Conservation (phyloP, 805 yeast genomes). For the fission yeast (Schizosaccharomyces pombe) region DNA sequence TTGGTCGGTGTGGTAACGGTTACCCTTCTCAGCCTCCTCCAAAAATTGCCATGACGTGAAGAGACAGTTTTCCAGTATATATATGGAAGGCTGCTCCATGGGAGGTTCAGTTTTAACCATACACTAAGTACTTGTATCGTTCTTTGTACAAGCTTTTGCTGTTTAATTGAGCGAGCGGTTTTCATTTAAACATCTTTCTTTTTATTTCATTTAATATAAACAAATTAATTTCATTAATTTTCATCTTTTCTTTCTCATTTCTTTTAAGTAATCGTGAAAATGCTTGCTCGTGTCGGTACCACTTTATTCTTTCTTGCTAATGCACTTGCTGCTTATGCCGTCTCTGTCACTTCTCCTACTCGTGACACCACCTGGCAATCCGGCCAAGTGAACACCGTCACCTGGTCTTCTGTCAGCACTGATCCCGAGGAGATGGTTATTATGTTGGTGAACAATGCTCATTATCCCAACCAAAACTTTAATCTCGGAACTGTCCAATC, state of each 20-base stretch:
- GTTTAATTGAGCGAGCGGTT: no score
- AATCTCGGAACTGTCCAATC: background rate
- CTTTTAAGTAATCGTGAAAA: background rate
- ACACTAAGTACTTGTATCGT: no score
- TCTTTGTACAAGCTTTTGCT: no score
- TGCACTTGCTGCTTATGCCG: background rate
- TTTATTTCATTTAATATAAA: no score
- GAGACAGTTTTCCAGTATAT: no score
- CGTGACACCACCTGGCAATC: background rate
- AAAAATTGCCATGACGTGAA: no score
- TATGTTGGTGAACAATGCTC: background rate
- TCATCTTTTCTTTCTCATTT: background rate
- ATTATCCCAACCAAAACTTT: background rate
- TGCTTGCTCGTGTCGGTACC: background rate
- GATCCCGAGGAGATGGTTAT: background rate
- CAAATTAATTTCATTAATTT: background rate
- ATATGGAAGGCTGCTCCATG: no score
- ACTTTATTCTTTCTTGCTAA: background rate
- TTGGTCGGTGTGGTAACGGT: no score
- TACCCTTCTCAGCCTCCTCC: no score
- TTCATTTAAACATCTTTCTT: no score
- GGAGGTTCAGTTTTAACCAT: no score
- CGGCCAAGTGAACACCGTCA: background rate
- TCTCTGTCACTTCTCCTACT: background rate
- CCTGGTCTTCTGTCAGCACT: background rate